Percentiles rank a stretch among this genome's conserved stretches.
Conservation (phyloP, 768 basidiomycete genomes). For the Leccinum fibrillosum region DNA sequence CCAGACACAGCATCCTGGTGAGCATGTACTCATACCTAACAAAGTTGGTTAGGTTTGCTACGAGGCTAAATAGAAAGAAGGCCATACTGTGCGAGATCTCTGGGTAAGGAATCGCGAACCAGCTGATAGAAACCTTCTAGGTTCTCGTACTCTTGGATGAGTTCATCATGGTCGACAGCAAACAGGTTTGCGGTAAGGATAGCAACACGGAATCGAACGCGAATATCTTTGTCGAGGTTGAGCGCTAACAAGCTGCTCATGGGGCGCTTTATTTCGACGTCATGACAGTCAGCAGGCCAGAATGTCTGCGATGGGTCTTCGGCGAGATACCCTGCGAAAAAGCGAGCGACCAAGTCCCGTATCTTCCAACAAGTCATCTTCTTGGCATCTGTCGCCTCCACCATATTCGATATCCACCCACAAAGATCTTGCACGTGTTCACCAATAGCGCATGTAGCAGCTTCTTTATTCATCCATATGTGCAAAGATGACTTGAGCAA, state of each 20-base stretch:
- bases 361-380: conserved; percentile 59
- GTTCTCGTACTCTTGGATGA: conserved; percentile 23
- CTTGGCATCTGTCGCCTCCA: conserved; percentile 34
- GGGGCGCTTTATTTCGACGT: conserved; percentile 36
- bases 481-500: conserved; percentile 63
- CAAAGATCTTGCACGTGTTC: conserved; percentile 48
- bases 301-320: conserved; percentile 51
- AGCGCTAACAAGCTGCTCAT: conserved; percentile 48
- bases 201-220: conserved; percentile 79
- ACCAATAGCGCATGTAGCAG: conserved; percentile 34
- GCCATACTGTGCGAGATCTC: conserved; percentile 48
- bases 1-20: conserved; percentile 66
- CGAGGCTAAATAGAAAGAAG: conserved; percentile 7
- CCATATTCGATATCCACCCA: conserved; percentile 48
- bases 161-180: conserved; percentile 35
- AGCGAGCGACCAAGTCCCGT: conserved; percentile 59
- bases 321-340: conserved; percentile 63
- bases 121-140: conserved; percentile 40
- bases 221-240: conserved; percentile 70
- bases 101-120: conserved; percentile 45
- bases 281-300: conserved; percentile 40
- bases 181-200: conserved; percentile 58
- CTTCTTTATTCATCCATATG: conserved; percentile 48
- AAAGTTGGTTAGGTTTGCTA: conserved; percentile 9
- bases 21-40: conserved; percentile 71